Evolutionary conservation across 345 rosid genomes (phyloP), one percentile per base, ranked within the genome.

Genomic region (Gossypium ekmanianum): DNA sequence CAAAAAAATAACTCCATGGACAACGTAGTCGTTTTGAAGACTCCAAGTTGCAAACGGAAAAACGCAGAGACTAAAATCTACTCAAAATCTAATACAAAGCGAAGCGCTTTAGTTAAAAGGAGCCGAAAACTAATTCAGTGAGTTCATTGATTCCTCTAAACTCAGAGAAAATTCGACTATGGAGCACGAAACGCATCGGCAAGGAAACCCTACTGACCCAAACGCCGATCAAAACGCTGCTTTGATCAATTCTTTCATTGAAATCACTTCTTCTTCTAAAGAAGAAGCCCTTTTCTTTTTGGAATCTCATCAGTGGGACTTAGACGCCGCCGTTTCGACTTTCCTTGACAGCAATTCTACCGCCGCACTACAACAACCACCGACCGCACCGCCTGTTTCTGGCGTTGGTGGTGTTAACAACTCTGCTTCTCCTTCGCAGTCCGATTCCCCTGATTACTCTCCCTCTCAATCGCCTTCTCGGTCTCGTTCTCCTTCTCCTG

Each of bases 321-420:
- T 95, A 22, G 98, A 91, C 85, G 78, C 96, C 54, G 98, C 99
- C 78, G 91, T 95, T 74, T 89, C 97, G 6, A 93, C 98, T 47
- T 95, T 95, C 88, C 79, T 95, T 57, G 99, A 95, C 81, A 83
- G 74, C 84, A 82, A 80, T 62, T 64, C 77, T 48, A 9, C 59
- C 73, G 47, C 74, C 41, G 56, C 12, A 22, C 57, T 20, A 61
- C 18, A 59, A 17, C 47, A 75, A 11, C 74, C 41, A 8, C 77
- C 77, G 52, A 61, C 69, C 50, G 9, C 66, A 50, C 34, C 66
- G 57, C 74, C 69, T 11, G 47, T 73, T 83, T 79, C 72, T 76
- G 83, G 68, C 9, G 26, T 4, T 57, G 83, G 68, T 7, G 26
- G 7, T 54, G 44, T 66, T n/a, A 39, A 29, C 61, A 75, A 74